Evolutionary conservation across 306 rosid species (phyloP).

Genomic region (Castanopsis chinensis): DNA sequence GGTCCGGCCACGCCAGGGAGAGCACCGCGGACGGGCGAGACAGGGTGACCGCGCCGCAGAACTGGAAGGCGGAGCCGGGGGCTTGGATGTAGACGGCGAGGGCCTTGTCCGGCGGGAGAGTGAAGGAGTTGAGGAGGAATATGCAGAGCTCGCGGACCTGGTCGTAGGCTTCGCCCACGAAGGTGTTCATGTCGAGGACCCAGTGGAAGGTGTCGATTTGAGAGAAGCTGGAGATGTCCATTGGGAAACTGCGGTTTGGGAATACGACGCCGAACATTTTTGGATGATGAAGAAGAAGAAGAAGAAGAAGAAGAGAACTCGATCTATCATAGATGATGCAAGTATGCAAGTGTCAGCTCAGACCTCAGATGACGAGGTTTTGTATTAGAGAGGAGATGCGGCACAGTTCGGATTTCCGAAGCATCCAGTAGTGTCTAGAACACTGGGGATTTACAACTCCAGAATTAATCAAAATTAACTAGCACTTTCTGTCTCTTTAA

Average conservation of each 20-base stretch:
- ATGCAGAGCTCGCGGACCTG: slow-evolving; percentile 76
- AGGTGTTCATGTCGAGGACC: slow-evolving; percentile 88
- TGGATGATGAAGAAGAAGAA: background rate
- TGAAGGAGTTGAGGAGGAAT: slow-evolving; percentile 71
- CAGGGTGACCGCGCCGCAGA: slow-evolving; percentile 73
- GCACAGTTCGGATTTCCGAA: background rate
- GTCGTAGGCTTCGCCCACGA: slow-evolving; percentile 84
- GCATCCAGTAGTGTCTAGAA: background rate
- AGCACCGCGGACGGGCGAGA: slow-evolving; percentile 84
- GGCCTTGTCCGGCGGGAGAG: slow-evolving; percentile 90
- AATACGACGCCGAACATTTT: slow-evolving; percentile 90
- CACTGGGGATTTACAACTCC: background rate
- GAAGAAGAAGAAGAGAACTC: too few relatives aligned
- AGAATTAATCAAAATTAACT: too few relatives aligned
- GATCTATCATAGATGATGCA: background rate
- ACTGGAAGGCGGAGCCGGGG: slow-evolving; percentile 77
- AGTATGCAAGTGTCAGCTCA: background rate
- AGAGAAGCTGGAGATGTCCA: slow-evolving; percentile 83
- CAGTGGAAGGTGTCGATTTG: slow-evolving; percentile 91
- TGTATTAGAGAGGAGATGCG: background rate
- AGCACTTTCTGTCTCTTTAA: too few relatives aligned
- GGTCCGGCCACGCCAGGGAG: slow-evolving; percentile 71
- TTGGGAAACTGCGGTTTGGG: slow-evolving; percentile 90
- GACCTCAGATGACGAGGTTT: background rate
- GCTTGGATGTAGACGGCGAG: slow-evolving; percentile 88